A percentile compares a stretch with the other conserved stretches of the same genome.
These are phyloP conservation scores for Francoa sonchifolia DNA, from an alignment of 441 rosid genomes.

Conservation along the genomic window DNA sequence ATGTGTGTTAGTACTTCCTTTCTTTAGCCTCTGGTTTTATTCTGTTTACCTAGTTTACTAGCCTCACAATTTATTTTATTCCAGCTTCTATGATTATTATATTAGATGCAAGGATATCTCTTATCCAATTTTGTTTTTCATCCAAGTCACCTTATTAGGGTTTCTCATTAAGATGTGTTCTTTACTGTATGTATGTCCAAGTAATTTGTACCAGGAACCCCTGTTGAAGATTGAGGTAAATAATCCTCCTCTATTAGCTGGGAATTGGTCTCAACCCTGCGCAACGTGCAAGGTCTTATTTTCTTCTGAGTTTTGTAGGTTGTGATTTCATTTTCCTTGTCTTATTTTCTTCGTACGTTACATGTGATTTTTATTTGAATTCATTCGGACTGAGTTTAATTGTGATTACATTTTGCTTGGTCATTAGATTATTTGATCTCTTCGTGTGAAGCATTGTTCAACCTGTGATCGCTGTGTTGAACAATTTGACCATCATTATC, in stretches of 20 bases:
- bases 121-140: neutral
- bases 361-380: neutral
- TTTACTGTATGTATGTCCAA: neutral
- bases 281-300: slow-evolving; percentile 85
- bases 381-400: slow-evolving; percentile 6
- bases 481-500: slow-evolving; percentile 98
- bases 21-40: slow-evolving; percentile 6
- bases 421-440: slow-evolving; percentile 78
- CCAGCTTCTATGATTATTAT: neutral
- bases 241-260: slow-evolving; percentile 78
- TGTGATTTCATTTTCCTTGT: too few species aligned
- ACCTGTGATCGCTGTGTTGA: slow-evolving; percentile 92
- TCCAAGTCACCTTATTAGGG: neutral
- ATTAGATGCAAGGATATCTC: neutral
- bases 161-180: neutral
- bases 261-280: slow-evolving; percentile 97
- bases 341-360: too few species aligned
- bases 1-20: slow-evolving; percentile 40
- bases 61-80: neutral
- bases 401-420: slow-evolving; percentile 5
- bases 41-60: too few species aligned
- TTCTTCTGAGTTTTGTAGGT: slow-evolving; percentile 5
- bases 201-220: slow-evolving; percentile 44
- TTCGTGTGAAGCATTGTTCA: slow-evolving; percentile 95
- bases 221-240: slow-evolving; percentile 84